phyloP scores from a whole-genome alignment of 768 basidiomycete species.

The Coprinopsis strossmayeri region DNA sequence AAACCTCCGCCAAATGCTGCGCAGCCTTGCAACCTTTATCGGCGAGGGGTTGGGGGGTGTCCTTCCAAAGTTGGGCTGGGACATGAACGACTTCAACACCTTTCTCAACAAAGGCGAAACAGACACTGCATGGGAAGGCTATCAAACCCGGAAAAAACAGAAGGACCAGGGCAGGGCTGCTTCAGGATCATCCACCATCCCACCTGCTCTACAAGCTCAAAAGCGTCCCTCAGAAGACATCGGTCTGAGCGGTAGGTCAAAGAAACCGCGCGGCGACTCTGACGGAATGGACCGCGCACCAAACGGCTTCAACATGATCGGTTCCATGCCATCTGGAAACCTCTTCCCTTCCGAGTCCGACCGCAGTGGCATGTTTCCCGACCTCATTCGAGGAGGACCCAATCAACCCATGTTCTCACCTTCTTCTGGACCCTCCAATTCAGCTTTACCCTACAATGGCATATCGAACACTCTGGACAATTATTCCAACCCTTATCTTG shows the following conservation, averaged over 20 bases:
- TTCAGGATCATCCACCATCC: slow-evolving; percentile 6
- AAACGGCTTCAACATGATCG: slow-evolving; percentile 50
- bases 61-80: slow-evolving; percentile 75
- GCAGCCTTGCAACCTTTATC: slow-evolving; percentile 72
- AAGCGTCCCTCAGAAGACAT: slow-evolving; percentile 57
- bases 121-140: slow-evolving; percentile 90
- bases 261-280: slow-evolving; percentile 46
- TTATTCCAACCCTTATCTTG: slow-evolving; percentile 46
- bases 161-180: slow-evolving; percentile 19
- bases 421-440: slow-evolving; percentile 31
- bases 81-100: slow-evolving; percentile 68
- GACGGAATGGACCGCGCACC: slow-evolving; percentile 31
- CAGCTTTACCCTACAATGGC: slow-evolving; percentile 34
- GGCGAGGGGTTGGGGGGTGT: slow-evolving; percentile 82
- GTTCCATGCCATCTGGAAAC: slow-evolving; percentile 42
- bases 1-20: slow-evolving; percentile 71
- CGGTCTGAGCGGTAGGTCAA: slow-evolving; percentile 29
- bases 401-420: slow-evolving; percentile 61
- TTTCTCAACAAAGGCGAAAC: slow-evolving; percentile 85
- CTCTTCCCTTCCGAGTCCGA: slow-evolving; percentile 45
- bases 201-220: slow-evolving; percentile 20
- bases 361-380: slow-evolving; percentile 47
- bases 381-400: slow-evolving; percentile 47
- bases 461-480: slow-evolving; percentile 28
- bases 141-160: slow-evolving; percentile 59